Base-by-base conservation (phyloP, 2,329 filamentous ascomycete species). In the Epichloe coenophiala region DNA sequence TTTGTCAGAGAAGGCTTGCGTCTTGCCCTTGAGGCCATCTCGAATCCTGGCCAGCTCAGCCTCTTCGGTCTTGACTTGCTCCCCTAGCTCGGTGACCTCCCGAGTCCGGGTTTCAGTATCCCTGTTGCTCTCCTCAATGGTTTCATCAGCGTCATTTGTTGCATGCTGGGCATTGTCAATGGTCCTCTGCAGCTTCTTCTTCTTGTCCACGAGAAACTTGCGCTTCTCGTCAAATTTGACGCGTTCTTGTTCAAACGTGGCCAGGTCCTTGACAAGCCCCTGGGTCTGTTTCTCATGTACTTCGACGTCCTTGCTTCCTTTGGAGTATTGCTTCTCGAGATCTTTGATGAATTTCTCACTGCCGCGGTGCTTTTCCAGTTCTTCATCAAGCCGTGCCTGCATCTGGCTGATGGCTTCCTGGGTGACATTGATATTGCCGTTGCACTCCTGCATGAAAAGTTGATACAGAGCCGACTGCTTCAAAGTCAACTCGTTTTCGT, bases 161-260 rank as follows among this genome's bases (percentile, higher is more conserved):
- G 84, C 81, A 52, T 84, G 82, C 55, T 87, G 86, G 53, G 87
- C 88, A 44, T 83, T 84, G 50, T 81, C 75, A 54, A 93, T 86
- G 0, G 84, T 79, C 71, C 95, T 97, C 57, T 97, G 88, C 13
- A 95, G 77, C 70, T 98, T 98, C 72, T 93, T 95, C 60, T 87
- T 84, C 71, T 98, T 98, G 61, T 84, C 84, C 2, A 78, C 74
- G 57, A 98, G 70, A 66, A 97, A 97, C 65, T 98, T 98, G 65
- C 85, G 84, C 74, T 97, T 97, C 68, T 98, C 94, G 57, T 97
- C 91, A 58, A 95, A 90, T 63, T 98, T 98, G 68, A 98, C 93
- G 21, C 84, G 83, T 63, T 97, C 93, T 63, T 97, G 95, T 62
- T 98, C 94, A 55, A 94, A 89, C 63, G 90, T 91, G 43, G 88